Percentiles rank a stretch among this genome's conserved stretches.
Conservation (phyloP, 176 grass and related monocot genomes). For the Oryza coarctata region DNA sequence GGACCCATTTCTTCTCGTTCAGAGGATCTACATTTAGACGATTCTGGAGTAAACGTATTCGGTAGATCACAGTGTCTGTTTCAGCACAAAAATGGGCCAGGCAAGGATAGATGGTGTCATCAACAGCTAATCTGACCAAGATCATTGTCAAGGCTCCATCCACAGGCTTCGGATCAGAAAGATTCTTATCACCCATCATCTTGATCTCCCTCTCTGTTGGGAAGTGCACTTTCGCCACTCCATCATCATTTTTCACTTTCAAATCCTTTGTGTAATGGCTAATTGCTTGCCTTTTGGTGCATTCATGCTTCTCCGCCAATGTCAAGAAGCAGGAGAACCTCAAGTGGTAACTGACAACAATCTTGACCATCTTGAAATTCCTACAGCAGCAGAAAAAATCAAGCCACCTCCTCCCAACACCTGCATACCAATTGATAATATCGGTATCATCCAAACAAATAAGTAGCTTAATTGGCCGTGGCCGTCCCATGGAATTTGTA, state of each 20-base stretch:
- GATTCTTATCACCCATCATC: conserved; percentile 89
- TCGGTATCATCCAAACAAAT: conserved; percentile 82
- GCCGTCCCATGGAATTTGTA: conserved; percentile 83
- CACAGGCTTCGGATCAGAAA: conserved; percentile 73
- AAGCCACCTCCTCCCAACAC: conserved; percentile 82
- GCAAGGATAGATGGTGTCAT: conserved; percentile 50
- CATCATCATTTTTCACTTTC: conserved; percentile 63
- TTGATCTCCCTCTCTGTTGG: conserved; percentile 87
- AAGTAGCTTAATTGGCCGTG: conserved; percentile 80
- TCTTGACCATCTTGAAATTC: conserved; percentile 93
- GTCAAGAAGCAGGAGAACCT: conserved; percentile 98
- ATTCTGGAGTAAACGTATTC: conserved; percentile 86
- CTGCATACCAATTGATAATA: conserved; percentile 96
- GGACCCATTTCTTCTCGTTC: conserved; percentile 83
- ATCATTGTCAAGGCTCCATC: conserved; percentile 82
- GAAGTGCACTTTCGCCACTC: conserved; percentile 54
- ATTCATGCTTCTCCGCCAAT: conserved; percentile 87
- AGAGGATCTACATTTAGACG: conserved; percentile 79
- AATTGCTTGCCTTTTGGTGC: conserved; percentile 81
- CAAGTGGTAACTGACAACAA: conserved; percentile 77
- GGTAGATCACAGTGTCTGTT: conserved; percentile 65
- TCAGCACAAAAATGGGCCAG: conserved; percentile 73
- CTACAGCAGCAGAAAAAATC: conserved; percentile 88
- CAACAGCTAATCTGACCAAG: conserved; percentile 65
- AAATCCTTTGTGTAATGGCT: conserved; percentile 91